Conservation (phyloP, 805 yeast genomes). For the Cyberlindnera americana region DNA sequence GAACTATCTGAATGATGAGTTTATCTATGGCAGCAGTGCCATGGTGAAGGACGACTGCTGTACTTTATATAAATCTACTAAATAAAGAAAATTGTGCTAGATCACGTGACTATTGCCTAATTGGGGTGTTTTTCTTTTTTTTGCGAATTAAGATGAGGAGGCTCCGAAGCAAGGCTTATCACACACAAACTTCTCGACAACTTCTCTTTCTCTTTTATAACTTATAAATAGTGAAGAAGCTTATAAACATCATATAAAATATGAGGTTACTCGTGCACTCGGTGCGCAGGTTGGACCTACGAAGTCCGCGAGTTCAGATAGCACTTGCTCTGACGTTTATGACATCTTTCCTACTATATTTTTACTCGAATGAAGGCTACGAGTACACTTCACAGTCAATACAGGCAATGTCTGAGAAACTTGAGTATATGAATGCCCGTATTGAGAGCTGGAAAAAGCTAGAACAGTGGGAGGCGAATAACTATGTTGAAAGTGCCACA, state of each 20-base stretch:
- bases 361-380: slow-evolving; percentile 11
- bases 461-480: slow-evolving; percentile 3
- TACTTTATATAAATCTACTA: too few species aligned
- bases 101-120: too few species aligned
- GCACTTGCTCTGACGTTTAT: not conserved
- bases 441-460: slow-evolving; percentile 16
- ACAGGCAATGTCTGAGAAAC: slow-evolving; percentile 10
- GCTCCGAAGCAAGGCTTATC: too few species aligned
- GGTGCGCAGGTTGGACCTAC: slow-evolving; percentile 6
- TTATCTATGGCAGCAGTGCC: too few species aligned
- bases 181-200: too few species aligned
- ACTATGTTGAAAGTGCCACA: slow-evolving; percentile 4
- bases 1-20: too few species aligned
- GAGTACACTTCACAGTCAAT: slow-evolving; percentile 13
- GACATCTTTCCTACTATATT: not conserved
- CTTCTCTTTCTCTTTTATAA: too few species aligned
- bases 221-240: too few species aligned
- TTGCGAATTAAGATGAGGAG: too few species aligned
- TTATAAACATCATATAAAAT: too few species aligned
- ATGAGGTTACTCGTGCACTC: slow-evolving; percentile 1
- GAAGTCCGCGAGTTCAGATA: slow-evolving; percentile 4
- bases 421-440: slow-evolving; percentile 11
- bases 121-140: not conserved
- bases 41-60: too few species aligned
- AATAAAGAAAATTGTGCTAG: too few species aligned